These are phyloP conservation scores for Cocos nucifera DNA, from an alignment of 176 grass and related monocot genomes.

Conservation along the genomic window DNA sequence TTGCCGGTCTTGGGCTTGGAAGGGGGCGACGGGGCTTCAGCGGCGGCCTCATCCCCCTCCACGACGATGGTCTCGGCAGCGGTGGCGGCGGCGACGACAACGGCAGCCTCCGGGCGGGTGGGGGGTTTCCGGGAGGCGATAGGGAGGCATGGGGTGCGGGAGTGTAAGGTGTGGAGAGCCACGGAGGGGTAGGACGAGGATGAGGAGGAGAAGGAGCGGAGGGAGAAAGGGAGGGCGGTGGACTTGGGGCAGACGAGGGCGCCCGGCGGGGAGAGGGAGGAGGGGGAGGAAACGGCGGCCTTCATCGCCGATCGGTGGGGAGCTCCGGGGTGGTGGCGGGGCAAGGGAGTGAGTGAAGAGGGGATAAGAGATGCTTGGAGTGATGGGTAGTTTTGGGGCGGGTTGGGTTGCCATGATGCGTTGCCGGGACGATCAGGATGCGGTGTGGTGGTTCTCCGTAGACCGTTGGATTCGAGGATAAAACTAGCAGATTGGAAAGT, in stretches of 20 bases:
- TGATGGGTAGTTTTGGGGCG: too few relatives aligned
- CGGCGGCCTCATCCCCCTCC: slow-evolving; percentile 30
- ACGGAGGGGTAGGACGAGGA: slow-evolving; percentile 36
- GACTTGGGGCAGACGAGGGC: slow-evolving; percentile 17
- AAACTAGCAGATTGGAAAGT: too few relatives aligned
- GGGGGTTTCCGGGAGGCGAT: slow-evolving; percentile 27
- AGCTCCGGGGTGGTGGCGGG: too few relatives aligned
- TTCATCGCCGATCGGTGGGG: slow-evolving; percentile 1
- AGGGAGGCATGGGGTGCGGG: slow-evolving; percentile 34
- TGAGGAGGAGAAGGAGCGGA: slow-evolving; percentile 18
- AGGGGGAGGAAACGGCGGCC: neutral
- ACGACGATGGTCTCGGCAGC: slow-evolving; percentile 20
- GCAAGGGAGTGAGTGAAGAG: too few relatives aligned
- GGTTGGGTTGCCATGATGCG: too few relatives aligned
- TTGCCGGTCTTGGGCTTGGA: slow-evolving; percentile 71
- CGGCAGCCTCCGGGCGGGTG: slow-evolving; percentile 26
- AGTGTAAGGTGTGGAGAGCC: slow-evolving; percentile 11
- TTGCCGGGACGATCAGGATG: too few relatives aligned
- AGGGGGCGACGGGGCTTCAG: slow-evolving; percentile 21
- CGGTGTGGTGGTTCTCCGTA: too few relatives aligned
- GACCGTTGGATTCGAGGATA: too few relatives aligned
- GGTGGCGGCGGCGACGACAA: slow-evolving; percentile 27
- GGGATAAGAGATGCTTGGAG: too few relatives aligned
- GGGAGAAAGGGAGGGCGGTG: slow-evolving; percentile 2
- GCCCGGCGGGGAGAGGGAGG: neutral